Evolutionary conservation across 208 protist species (phyloP), one percentile per base, ranked within the genome.

Genomic region (Kentomonas sorsogonicus): DNA sequence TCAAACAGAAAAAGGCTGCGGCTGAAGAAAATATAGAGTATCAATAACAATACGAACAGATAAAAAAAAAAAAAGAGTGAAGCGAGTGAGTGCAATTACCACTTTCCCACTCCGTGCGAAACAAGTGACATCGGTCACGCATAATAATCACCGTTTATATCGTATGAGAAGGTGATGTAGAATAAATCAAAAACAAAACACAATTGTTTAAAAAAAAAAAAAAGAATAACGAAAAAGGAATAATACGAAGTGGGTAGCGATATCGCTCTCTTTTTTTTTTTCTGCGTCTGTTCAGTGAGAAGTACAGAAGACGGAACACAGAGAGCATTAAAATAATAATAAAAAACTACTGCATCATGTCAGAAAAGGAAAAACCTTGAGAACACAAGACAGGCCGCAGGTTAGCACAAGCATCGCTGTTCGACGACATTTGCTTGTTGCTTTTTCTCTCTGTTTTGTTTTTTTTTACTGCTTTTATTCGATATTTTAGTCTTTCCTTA

Each of bases 191-290:
- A 53, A 54, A 48, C 9, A 54, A 63, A 18, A 41, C 11, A 45
- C 1, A 26, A 9, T 10, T 41, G 25, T n/a, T 1, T 39, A 53
- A 61, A 36, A 60, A 45, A 45, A 50, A 26, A 51, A 61, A 48
- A 58, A 33, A 64, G 51, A 36, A 39, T 25, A 59, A 74, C 30
- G 4, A 18, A 20, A 54, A 57, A 63, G 20, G 46, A 56, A 62
- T 38, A 61, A 6, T 46, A 33, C 10, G 53, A 18, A 36, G 18
- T 36, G 33, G 7, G 7, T 15, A 36, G 33, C 7, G 33, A 36
- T 11, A 5, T 15, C 7, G 5, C 11, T 36, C 11, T 36, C n/a
- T 36, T 36, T 36, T 36, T 36, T 36, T 36, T 11, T 36, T 36
- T 36, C 11, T 36, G 6, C 11, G 6, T 18, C 13, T 11, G n/a